phyloP scores from a whole-genome alignment of 148 eudicot genomes.

The Camellia sinensis region DNA sequence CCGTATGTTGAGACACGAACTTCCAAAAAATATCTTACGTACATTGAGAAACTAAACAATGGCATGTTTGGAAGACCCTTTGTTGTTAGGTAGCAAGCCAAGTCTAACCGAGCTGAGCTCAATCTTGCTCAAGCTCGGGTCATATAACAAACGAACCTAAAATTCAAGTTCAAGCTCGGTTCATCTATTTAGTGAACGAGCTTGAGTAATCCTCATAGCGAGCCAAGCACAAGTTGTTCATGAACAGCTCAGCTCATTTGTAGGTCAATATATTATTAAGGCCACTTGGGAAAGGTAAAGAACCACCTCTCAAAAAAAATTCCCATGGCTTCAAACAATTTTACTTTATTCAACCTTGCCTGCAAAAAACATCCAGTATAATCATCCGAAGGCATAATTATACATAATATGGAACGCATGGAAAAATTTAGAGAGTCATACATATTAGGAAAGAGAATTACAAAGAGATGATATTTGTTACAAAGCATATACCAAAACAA shows the following conservation, averaged over 20 bases:
- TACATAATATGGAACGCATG: not conserved
- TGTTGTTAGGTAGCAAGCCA: not conserved
- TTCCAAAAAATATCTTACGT: not conserved
- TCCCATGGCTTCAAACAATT: slow-evolving; percentile 87
- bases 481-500: not conserved
- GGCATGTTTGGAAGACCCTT: not conserved
- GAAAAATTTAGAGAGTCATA: not conserved
- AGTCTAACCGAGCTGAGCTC: not conserved
- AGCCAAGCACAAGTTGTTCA: not conserved
- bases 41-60: not conserved
- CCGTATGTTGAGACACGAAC: not conserved
- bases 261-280: not conserved
- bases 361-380: slow-evolving; percentile 26
- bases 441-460: not conserved
- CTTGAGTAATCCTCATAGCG: not conserved
- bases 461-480: not conserved
- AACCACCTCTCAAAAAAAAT: slow-evolving; percentile 79
- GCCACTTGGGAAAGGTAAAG: slow-evolving; percentile 10
- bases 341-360: slow-evolving; percentile 77
- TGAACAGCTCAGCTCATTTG: not conserved
- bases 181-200: not conserved
- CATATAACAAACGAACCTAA: not conserved
- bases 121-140: not conserved
- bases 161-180: not conserved
- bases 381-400: not conserved